Base-by-base conservation (phyloP, 495 filamentous ascomycete species). In the Monascus purpureus region DNA sequence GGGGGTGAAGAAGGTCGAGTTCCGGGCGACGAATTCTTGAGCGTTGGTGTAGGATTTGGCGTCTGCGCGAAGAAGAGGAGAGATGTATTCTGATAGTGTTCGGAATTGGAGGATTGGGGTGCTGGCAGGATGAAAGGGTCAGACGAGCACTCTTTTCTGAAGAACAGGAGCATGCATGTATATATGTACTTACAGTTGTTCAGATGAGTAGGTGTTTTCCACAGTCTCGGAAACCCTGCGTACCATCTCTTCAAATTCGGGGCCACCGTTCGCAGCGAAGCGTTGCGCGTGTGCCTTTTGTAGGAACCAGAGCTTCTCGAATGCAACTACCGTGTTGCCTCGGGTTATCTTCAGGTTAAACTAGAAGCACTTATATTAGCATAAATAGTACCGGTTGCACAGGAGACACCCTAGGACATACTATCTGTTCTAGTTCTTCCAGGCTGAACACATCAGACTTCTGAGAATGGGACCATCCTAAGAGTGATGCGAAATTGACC, bases 331-430 rank as follows among this genome's bases (percentile, higher is more conserved):
- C n/a, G 82, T 80, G 54, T 96, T 85, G 6, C 90, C 88, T 38
- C 75, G 78, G 9, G 83, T 95, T 49, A 94, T 86, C 43, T 80
- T 77, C 38, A 90, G 59, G 37, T 72, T 69, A 46, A 95, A 93
- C 72, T 77, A 28, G 24, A 31, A n/a, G 7, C 22, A 22, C 11
- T 31, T 5, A 42, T 43, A 28, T 41, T 37, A 52, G 33, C 19
- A 35, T 17, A 8, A 13, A 12, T n/a, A 15, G 3, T 15, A 24
- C 15, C 20, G 20, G 20, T 9, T 19, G 22, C 13, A 22, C n/a
- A 32, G 13, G 6, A 17, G 14, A 28, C 34, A 32, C 9, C 31
- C 44, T 41, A 13, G 15, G 25, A 45, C 61, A 42, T 61, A 81
- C 79, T 38, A 73, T 73, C 8, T 72, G 46, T 7, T 84, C 60